Evolutionary conservation across 169 alveolate species (phyloP), one percentile per base, ranked within the genome.

Genomic region (Plasmodium reichenowi): DNA sequence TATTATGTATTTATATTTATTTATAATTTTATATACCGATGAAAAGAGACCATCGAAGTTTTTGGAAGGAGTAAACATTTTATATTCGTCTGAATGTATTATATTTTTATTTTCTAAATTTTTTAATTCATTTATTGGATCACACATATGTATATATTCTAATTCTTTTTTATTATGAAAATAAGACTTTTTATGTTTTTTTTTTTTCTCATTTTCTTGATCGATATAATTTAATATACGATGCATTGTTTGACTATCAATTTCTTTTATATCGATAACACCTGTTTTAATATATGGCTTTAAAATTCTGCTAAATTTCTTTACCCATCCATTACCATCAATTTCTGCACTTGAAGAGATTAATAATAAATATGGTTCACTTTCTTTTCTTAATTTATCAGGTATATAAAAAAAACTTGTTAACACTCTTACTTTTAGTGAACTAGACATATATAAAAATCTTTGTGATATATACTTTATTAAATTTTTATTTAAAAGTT

Each of bases 291-390:
- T 92, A 72, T 89, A 96, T 24, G 97, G 98, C 66, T 93, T 92
- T 96, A 94, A 85, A 26, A 59, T 62, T 62, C 97, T 94, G 54
- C 97, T 95, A 91, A 96, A 93, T 74, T 95, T 96, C 83, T 96
- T 93, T 22, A 96, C 98, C 98, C 98, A 96, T 48, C 96, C 98
- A 80, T 96, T 96, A 48, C 97, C 94, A 72, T 96, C 98, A 13
- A 96, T 94, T 74, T 96, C 98, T 7, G 96, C 96, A 78, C 88
- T 93, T 68, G 93, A 88, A 56, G 94, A 67, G 26, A 94, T 94
- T 68, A 86, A 47, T 58, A 80, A 80, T 72, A 80, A 56, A 62
- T 80, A 56, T 26, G 20, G 24, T 48, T 80, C 83, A 60, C 71
- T 68, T 54, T 80, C 90, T 13, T 32, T 72, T 72, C 94, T 89